Percentiles rank a stretch among this genome's conserved stretches.
Conservation (phyloP, 192 early-diverging fungal genomes). For the Backusella tarrabulga region DNA sequence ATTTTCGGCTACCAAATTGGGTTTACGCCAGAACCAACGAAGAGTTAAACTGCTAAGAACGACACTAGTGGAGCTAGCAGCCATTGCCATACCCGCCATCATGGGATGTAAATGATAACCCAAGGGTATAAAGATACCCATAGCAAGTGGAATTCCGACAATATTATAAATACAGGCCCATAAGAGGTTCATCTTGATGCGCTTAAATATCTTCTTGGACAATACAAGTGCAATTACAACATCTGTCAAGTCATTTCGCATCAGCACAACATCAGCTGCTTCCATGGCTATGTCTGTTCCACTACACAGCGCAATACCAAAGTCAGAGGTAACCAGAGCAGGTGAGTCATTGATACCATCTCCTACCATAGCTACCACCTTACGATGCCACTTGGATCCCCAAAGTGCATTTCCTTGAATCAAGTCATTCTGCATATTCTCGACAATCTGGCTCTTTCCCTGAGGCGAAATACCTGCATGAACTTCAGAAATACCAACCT, state of each 20-base stretch:
- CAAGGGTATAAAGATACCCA: slow-evolving; percentile 86
- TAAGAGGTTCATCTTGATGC: slow-evolving; percentile 83
- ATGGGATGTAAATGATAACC: slow-evolving; percentile 84
- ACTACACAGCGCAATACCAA: slow-evolving; percentile 88
- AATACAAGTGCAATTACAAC: slow-evolving; percentile 86
- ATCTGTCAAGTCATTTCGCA: slow-evolving; percentile 82
- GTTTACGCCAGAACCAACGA: slow-evolving; percentile 57
- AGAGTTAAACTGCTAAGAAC: slow-evolving; percentile 84
- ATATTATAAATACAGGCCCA: slow-evolving; percentile 93
- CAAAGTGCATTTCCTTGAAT: background rate
- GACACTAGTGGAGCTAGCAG: slow-evolving; percentile 86
- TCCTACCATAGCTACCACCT: slow-evolving; percentile 85
- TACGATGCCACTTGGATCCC: background rate
- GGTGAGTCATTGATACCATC: slow-evolving; percentile 97
- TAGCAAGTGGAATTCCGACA: slow-evolving; percentile 88
- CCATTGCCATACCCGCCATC: slow-evolving; percentile 94
- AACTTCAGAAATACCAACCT: slow-evolving; percentile 81
- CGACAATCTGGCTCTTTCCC: slow-evolving; percentile 81
- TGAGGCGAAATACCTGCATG: slow-evolving; percentile 88
- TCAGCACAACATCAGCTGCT: slow-evolving; percentile 88
- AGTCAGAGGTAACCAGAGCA: slow-evolving; percentile 76
- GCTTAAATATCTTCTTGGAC: slow-evolving; percentile 74
- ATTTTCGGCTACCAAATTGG: slow-evolving; percentile 19
- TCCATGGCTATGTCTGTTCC: slow-evolving; percentile 96
- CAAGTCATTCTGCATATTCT: slow-evolving; percentile 56